Conservation (phyloP, 345 rosid species). For the Limnanthes douglasii region DNA sequence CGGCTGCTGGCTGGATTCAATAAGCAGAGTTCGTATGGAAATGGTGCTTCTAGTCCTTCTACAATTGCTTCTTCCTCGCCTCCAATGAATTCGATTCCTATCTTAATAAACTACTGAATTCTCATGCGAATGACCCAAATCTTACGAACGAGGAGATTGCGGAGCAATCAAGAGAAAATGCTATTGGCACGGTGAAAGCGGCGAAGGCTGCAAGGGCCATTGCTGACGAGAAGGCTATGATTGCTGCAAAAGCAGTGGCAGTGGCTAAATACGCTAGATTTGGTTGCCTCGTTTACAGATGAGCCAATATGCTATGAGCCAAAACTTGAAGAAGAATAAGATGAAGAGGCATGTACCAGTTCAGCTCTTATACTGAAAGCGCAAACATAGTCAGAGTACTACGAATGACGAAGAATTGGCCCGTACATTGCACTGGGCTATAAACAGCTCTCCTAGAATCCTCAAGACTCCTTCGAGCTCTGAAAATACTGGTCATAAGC, state of each 20-base stretch:
- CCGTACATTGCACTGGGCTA: conserved; percentile 43
- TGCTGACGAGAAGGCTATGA: conserved; percentile 53
- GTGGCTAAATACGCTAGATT: conserved; percentile 52
- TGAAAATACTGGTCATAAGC: conserved; percentile 32
- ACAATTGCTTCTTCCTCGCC: conserved; percentile 12
- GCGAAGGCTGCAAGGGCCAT: conserved; percentile 48
- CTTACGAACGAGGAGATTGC: conserved; percentile 40
- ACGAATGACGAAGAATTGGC: conserved; percentile 52
- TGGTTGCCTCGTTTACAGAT: conserved; percentile 44
- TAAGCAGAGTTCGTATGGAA: conserved; percentile 36
- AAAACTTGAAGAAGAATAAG: conserved; percentile 35
- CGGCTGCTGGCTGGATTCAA: conserved; percentile 68
- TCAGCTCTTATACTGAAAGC: conserved; percentile 51
- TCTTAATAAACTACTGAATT: conserved; percentile 26
- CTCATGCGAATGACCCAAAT: conserved; percentile 16
- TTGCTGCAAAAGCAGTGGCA: conserved; percentile 47
- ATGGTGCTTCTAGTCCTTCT: conserved; percentile 16
- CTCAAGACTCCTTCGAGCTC: conserved; percentile 30
- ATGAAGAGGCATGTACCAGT: conserved; percentile 70
- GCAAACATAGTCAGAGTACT: conserved; percentile 23
- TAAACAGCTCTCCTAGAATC: conserved; percentile 64
- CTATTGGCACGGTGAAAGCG: conserved; percentile 28
- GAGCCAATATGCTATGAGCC: conserved; percentile 29
- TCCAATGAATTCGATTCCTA: conserved; percentile 22
- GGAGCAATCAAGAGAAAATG: conserved; percentile 41